Percentiles rank a stretch among this genome's conserved stretches.
Conservation (phyloP, 164 flowering plant genomes). For the Aristolochia californica region DNA sequence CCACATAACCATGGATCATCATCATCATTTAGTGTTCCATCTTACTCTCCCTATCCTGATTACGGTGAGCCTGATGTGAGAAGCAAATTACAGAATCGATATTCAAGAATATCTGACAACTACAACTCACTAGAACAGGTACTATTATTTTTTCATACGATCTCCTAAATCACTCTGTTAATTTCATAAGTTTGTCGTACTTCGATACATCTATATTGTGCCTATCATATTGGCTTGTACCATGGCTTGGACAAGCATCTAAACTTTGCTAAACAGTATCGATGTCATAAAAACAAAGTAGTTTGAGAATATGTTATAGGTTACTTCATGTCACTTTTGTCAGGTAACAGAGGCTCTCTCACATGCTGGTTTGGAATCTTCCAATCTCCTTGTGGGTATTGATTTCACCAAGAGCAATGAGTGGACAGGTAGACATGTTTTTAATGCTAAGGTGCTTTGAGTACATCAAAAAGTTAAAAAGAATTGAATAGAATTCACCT, state of each 20-base stretch:
- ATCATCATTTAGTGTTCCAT: not conserved
- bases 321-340: not conserved
- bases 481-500: not conserved
- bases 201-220: not conserved
- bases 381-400: conserved; percentile 13
- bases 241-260: not conserved
- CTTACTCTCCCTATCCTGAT: conserved; percentile 4
- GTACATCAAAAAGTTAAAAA: not conserved
- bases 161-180: not conserved
- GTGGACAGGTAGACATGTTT: conserved; percentile 8
- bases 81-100: conserved; percentile 24
- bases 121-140: conserved; percentile 51
- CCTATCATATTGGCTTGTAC: not conserved
- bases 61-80: conserved; percentile 1
- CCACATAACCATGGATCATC: not conserved
- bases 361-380: conserved; percentile 12
- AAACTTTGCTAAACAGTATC: not conserved
- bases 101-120: conserved; percentile 53
- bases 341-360: conserved; percentile 11
- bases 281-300: not conserved
- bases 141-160: not conserved
- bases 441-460: not conserved
- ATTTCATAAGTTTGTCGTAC: not conserved
- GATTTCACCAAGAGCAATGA: conserved; percentile 17
- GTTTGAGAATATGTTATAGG: not conserved